These are phyloP conservation scores for Yamadazyma insecticola DNA, from an alignment of 805 yeast species.

Conservation along the genomic window DNA sequence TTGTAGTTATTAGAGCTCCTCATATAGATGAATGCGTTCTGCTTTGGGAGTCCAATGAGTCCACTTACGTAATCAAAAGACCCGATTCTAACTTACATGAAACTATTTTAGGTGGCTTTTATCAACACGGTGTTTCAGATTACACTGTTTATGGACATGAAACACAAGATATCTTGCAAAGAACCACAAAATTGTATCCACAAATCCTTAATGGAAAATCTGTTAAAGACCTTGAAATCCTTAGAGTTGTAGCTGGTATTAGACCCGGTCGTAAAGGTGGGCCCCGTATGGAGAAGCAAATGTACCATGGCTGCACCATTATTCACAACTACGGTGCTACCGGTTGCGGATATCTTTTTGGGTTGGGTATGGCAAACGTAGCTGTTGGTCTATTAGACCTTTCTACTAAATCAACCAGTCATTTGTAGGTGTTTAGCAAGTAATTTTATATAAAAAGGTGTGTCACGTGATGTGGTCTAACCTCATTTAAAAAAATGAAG, in stretches of 20 bases:
- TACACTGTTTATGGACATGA: slow-evolving; percentile 56
- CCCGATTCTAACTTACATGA: slow-evolving; percentile 15
- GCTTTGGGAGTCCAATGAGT: slow-evolving; percentile 14
- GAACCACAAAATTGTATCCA: slow-evolving; percentile 53
- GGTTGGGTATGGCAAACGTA: slow-evolving; percentile 48
- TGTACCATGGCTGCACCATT: too few species aligned
- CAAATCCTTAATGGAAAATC: slow-evolving; percentile 36
- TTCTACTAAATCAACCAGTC: too few species aligned
- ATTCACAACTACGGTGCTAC: slow-evolving; percentile 68
- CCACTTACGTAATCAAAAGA: slow-evolving; percentile 22
- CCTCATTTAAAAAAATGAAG: too few species aligned
- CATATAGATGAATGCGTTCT: slow-evolving; percentile 17
- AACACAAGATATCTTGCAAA: slow-evolving; percentile 54
- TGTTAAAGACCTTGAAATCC: slow-evolving; percentile 35
- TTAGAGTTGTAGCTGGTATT: slow-evolving; percentile 68
- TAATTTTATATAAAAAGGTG: too few species aligned
- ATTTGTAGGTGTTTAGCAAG: too few species aligned
- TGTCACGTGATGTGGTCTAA: too few species aligned
- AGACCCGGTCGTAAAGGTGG: slow-evolving; percentile 83
- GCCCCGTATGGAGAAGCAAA: slow-evolving; percentile 59
- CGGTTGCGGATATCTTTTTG: slow-evolving; percentile 61
- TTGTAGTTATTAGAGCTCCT: slow-evolving; percentile 22
- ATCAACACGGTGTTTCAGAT: slow-evolving; percentile 53
- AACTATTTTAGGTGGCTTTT: slow-evolving; percentile 61
- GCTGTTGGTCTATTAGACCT: slow-evolving; percentile 39